Base-by-base conservation (phyloP, 2,329 filamentous ascomycete species). In the Akanthomyces lecanii region DNA sequence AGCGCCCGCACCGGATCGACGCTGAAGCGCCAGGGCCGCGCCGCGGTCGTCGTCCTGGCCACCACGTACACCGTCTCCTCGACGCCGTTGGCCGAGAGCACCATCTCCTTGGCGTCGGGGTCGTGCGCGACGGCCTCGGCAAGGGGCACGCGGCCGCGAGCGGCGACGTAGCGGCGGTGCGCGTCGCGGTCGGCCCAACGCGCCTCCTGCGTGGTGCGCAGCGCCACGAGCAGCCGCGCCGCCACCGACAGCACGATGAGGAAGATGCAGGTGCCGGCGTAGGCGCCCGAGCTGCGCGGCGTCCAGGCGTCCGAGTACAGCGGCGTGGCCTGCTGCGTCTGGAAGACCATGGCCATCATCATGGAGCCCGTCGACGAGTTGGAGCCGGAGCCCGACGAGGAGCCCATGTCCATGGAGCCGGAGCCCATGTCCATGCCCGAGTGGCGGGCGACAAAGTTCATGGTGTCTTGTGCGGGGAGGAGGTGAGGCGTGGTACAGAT, bases 181-280 rank as follows among this genome's bases (percentile, higher is more conserved):
- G 91, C 79, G 69, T 93, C 91, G 36, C 78, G 77, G 72, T 90
- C 86, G 53, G 89, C 77, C 88, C 91, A 96, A 51, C 80, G 78
- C 67, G 79, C 72, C 75, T 83, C 85, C 73, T 78, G 83, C 75
- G 79, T 86, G 77, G 77, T 85, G 73, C 91, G 92, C 69, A 85
- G 79, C 3, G 92, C 92, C 57, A 94, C 78, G 18, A 97, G 80
- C 23, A 81, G 77, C 59, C 93, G 89, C 71, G 89, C 87, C 63
- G 89, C 71, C 65, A 88, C 80, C 65, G 87, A 88, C 58, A 98
- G 86, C 51, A 89, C 69, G 72, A 97, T 87, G 64, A 97, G 83
- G 77, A 97, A 97, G 74, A 97, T 90, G 79, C 94, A 96, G 33
- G 92, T 96, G 62, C 87, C 94, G 1, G 91, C 92, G 76, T 97